Base-by-base conservation (phyloP, 1,284 basidiomycete genomes). In the Fomitiporia mediterranea region DNA sequence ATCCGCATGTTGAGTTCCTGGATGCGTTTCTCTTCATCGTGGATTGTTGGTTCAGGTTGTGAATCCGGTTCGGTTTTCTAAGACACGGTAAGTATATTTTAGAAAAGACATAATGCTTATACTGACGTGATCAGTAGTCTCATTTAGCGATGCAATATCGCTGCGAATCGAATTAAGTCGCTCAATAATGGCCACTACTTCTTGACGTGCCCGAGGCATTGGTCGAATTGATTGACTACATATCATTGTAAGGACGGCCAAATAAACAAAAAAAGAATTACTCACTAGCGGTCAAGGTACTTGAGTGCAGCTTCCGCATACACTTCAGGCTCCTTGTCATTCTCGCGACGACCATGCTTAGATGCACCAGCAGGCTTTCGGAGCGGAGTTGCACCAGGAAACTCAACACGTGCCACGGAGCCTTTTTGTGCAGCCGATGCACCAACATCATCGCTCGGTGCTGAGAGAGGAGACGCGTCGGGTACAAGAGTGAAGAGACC, bases 201-300 rank as follows among this genome's bases (percentile, higher is more conserved):
- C 83, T 4, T 81, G 74, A 42, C 77, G 76, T 7, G 83, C 83
- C 34, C 83, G 80, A 2, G 87, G 84, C 86, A 89, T 89, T 1
- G 80, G 80, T 39, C 84, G 76, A 54, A 89, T 81, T 15, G 79
- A 74, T 51, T 81, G 74, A 65, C 84, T 89, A 50, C 21, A 7
- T n/a, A n/a, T 27, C 19, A 19, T 21, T 17, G 32, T 30, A 23
- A 17, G 44, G 35, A 38, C 61, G 38, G 39, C 57, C 3, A 15
- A 25, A 42, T 27, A 34, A 28, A 13, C 8, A 11, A 37, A 44
- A 39, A 42, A 35, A 58, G 53, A 32, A 34, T 34, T 40, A 74
- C 84, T 66, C 63, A 87, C 85, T 86, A 89, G 67, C 81, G 77
- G 65, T 86, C 82, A 55, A 90, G 73, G 62, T 84, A 88, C 68